Base-by-base conservation (phyloP, 2,329 filamentous ascomycete species). In the Cryoendolithus antarcticus region DNA sequence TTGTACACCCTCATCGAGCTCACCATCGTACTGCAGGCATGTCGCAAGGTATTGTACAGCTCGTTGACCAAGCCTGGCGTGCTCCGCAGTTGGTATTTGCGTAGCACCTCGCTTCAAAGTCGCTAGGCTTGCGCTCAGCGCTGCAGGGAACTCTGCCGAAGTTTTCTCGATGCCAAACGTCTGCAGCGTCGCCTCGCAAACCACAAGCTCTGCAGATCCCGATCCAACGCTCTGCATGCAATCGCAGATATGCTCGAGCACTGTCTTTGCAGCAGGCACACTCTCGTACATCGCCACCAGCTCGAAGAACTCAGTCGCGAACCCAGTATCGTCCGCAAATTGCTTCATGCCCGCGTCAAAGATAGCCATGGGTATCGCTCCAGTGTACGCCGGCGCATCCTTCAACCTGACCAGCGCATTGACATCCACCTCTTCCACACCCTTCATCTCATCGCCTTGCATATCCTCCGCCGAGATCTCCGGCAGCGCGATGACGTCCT, bases 351-450 rank as follows among this genome's bases (percentile, higher is more conserved):
- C 80, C 13, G 85, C 77, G 53, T 94, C 86, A 55, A 94, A 95
- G 35, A 98, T 84, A 30, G 89, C 86, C 40, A 86, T 74, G 2
- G 91, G 88, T 49, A 98, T 94, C 10, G 86, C 91, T n/a, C 91
- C 91, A 44, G 82, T 84, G 46, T 95, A 70, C 7, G 86, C 86
- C 3, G 89, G 86, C 35, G 86, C 89, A 41, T 70, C 66, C 30
- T 73, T 72, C 10, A 82, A 62, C 44, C 75, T 77, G 53, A 81
- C 69, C 46, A 93, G 65, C 39, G 70, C 68, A 49, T 66, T 60
- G 45, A 67, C 48, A 51, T 76, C 64, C 39, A 70, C 63, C 41
- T 62, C 55, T 38, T 62, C 59, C 39, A 61, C 71, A 59, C 70
- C 57, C 55, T 71, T 64, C 47, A 66, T 39, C 32, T 63, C 63